Base-by-base conservation (phyloP, 306 rosid species). In the Cicer arietinum region DNA sequence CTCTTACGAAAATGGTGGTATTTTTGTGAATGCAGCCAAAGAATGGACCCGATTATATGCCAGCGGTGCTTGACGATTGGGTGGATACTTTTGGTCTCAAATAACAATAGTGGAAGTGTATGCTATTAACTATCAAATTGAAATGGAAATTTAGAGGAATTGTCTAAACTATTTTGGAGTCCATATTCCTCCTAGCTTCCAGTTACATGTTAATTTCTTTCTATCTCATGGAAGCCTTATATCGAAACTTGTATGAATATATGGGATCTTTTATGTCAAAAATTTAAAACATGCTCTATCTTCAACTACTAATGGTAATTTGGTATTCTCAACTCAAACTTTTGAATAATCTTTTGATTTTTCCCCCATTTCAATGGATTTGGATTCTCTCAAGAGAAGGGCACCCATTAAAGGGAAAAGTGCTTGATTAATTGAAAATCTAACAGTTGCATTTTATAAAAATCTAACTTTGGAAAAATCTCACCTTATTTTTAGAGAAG, bases 21-120 rank as follows among this genome's bases (percentile, higher is more conserved):
- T 25, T 74, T 60, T 13, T 12, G 3, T 22, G 63, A 65, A 16
- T 84, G 82, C 89, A 92, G 97, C 97, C 0, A 92, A 92, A 85
- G 97, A 92, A 79, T 92, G 97, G 97, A 90, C 96, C 81, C 88
- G 93, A 54, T 79, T 92, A 74, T 92, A 90, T 63, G 96, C 97
- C 2, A 90, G 93, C 47, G 97, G 93, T 8, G 93, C 91, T 40
- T 92, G 76, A 92, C 53, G 82, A 63, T 35, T 56, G 64, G 84
- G 79, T 54, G 80, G 83, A 80, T 67, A 66, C 75, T 52, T 67
- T 20, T 74, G 75, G 72, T 76, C 44, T 67, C 41, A 74, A 87
- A 82, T 89, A 80, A 85, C 91, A 60, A 76, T 76, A 82, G 62
- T 88, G 84, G 70, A 77, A 81, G 53, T 86, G 87, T 88, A 86